Evolutionary conservation across 805 yeast species (phyloP).

Genomic region (Starmerella stigmatis): DNA sequence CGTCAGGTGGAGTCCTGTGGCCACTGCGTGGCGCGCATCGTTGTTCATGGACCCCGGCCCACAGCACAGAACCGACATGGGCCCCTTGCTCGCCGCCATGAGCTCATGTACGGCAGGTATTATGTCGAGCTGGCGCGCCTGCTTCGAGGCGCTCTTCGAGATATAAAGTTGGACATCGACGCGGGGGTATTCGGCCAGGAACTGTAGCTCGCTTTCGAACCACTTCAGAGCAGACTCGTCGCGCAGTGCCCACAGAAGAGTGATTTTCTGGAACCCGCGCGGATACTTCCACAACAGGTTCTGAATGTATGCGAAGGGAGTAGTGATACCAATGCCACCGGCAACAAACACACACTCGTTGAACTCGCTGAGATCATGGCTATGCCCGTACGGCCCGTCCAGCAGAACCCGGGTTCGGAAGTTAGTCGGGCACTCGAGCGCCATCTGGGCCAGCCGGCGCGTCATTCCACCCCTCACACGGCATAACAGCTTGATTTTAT

Average conservation of each 20-base stretch:
- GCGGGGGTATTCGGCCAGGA: slow-evolving; percentile 22
- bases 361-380: slow-evolving; percentile 40
- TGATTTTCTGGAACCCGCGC: slow-evolving; percentile 20
- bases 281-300: slow-evolving; percentile 29
- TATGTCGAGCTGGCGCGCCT: slow-evolving; percentile 13
- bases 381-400: slow-evolving; percentile 66
- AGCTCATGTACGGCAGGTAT: slow-evolving; percentile 32
- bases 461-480: slow-evolving; percentile 47
- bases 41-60: slow-evolving; percentile 56
- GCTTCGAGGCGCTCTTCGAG: slow-evolving; percentile 14
- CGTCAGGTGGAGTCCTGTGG: slow-evolving; percentile 34
- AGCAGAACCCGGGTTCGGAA: slow-evolving; percentile 24
- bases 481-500: slow-evolving; percentile 21
- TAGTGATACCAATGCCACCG: slow-evolving; percentile 70
- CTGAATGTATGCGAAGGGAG: slow-evolving; percentile 18
- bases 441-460: slow-evolving; percentile 20
- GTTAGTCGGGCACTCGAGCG: slow-evolving; percentile 10
- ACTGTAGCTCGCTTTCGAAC: slow-evolving; percentile 38
- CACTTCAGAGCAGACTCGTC: slow-evolving; percentile 27
- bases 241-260: slow-evolving; percentile 18
- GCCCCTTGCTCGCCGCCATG: slow-evolving; percentile 33
- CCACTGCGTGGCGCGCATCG: slow-evolving; percentile 40
- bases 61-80: slow-evolving; percentile 49
- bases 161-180: slow-evolving; percentile 15
- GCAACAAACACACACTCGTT: slow-evolving; percentile 51